Conservation (phyloP, 257 asterid genomes). For the Sherardia arvensis region DNA sequence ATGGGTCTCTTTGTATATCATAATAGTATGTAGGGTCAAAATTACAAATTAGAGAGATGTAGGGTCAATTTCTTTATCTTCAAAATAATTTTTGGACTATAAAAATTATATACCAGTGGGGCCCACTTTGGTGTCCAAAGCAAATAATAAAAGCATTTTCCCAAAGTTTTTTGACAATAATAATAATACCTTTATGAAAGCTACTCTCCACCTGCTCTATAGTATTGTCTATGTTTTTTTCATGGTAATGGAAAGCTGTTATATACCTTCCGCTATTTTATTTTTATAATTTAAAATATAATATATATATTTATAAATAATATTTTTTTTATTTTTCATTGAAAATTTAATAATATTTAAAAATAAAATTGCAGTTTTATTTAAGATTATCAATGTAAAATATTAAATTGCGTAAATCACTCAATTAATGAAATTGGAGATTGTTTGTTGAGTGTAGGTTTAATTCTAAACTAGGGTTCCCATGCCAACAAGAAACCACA, state of each 20-base stretch:
- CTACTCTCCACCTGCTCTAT: constrained; percentile 37
- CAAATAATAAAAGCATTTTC: constrained; percentile 50
- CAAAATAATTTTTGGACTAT: neutral
- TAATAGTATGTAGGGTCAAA: neutral
- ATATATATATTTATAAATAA: too few relatives aligned
- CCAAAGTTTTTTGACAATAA: constrained; percentile 60
- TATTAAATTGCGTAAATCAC: too few relatives aligned
- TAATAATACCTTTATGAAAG: constrained; percentile 50
- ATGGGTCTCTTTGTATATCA: constrained; percentile 23
- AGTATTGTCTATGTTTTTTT: neutral
- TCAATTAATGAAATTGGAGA: constrained; percentile 12
- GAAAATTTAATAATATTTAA: too few relatives aligned
- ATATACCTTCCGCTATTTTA: too few relatives aligned
- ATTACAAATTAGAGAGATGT: constrained; percentile 27
- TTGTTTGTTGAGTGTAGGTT: constrained; percentile 24
- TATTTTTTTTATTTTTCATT: too few relatives aligned
- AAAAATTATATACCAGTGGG: constrained; percentile 18
- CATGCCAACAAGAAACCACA: constrained; percentile 28
- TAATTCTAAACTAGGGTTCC: constrained; percentile 14
- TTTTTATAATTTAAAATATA: too few relatives aligned
- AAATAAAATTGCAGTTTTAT: too few relatives aligned
- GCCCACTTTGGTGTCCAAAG: constrained; percentile 29
- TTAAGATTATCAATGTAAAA: too few relatives aligned
- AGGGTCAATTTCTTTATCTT: constrained; percentile 30
- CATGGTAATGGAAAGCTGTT: constrained; percentile 11